These are phyloP conservation scores for Clavulina sp. DNA, from an alignment of 768 basidiomycete species.

Conservation along the genomic window DNA sequence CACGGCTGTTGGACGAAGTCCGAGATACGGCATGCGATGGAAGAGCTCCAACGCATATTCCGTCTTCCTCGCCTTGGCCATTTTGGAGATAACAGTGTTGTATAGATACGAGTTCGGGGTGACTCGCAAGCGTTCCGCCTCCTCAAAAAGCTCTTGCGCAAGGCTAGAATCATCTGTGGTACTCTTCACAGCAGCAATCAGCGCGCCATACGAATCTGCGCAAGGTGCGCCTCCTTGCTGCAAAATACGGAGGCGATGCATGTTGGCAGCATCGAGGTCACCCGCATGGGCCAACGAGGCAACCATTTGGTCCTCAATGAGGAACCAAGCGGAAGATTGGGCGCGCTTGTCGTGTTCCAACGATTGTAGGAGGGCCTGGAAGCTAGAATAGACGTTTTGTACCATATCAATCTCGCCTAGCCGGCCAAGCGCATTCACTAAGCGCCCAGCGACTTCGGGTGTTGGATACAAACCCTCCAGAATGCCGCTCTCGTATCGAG, in stretches of 20 bases:
- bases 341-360: constrained; percentile 27
- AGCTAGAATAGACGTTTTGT: constrained; percentile 43
- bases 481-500: constrained; percentile 31
- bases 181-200: constrained; percentile 76
- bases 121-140: constrained; percentile 53
- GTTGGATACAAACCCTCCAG: constrained; percentile 31
- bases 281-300: constrained; percentile 70
- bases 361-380: constrained; percentile 40
- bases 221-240: constrained; percentile 60
- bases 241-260: constrained; percentile 62
- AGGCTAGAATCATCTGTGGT: constrained; percentile 91
- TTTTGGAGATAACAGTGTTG: constrained; percentile 94
- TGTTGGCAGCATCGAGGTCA: constrained; percentile 59
- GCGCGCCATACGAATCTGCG: constrained; percentile 80
- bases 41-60: constrained; percentile 80
- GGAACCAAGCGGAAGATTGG: constrained; percentile 49
- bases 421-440: constrained; percentile 59
- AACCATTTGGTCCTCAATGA: constrained; percentile 79
- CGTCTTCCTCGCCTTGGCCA: constrained; percentile 86
- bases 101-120: constrained; percentile 73
- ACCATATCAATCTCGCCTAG: constrained; percentile 41
- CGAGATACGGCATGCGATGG: constrained; percentile 58
- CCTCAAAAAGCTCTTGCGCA: constrained; percentile 68
- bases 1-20: constrained; percentile 56
- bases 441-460: constrained; percentile 33